Evolutionary conservation across 2,329 filamentous ascomycete species (phyloP).

Genomic region (Aphanoascus verrucosus): DNA sequence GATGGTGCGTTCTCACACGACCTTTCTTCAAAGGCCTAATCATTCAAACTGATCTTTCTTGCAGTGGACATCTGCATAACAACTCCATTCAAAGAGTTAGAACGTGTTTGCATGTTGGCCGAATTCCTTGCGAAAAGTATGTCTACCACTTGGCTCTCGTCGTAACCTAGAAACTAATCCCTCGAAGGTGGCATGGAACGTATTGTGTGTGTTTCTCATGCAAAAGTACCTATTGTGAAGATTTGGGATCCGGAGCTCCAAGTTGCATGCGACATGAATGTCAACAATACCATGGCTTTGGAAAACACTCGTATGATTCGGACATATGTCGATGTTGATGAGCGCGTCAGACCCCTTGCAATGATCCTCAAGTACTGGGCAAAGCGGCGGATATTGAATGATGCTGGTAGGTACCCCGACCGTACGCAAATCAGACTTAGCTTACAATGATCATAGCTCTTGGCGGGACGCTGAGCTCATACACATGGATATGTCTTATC

Average conservation of each 20-base stretch:
- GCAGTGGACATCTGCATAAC: conserved; percentile 96
- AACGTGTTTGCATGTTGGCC: conserved; percentile 82
- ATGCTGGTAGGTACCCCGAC: conserved; percentile 60
- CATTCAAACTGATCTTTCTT: conserved; percentile 19
- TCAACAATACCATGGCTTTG: conserved; percentile 89
- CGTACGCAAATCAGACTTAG: conserved; percentile 16
- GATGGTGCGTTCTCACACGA: conserved; percentile 55
- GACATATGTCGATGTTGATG: conserved; percentile 88
- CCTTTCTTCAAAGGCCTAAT: not conserved
- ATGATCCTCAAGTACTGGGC: conserved; percentile 99
- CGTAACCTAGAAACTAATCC: conserved; percentile 6
- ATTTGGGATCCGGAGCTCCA: conserved; percentile 91
- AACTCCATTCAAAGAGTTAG: conserved; percentile 75
- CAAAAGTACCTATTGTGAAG: conserved; percentile 97
- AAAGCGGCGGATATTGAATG: conserved; percentile 80
- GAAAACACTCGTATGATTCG: conserved; percentile 98
- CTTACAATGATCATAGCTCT: conserved; percentile 49
- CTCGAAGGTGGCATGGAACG: conserved; percentile 82
- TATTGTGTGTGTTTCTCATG: conserved; percentile 85
- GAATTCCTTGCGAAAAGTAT: conserved; percentile 74
- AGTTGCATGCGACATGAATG: conserved; percentile 93
- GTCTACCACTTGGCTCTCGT: conserved; percentile 26
- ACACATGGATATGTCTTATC: conserved; percentile 98
- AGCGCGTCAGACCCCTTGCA: conserved; percentile 77
- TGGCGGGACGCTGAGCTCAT: conserved; percentile 90